A percentile compares a stretch with the other conserved stretches of the same genome.
Conservation (phyloP, 1,139 yeast genomes). For the Kodamaea suecica region DNA sequence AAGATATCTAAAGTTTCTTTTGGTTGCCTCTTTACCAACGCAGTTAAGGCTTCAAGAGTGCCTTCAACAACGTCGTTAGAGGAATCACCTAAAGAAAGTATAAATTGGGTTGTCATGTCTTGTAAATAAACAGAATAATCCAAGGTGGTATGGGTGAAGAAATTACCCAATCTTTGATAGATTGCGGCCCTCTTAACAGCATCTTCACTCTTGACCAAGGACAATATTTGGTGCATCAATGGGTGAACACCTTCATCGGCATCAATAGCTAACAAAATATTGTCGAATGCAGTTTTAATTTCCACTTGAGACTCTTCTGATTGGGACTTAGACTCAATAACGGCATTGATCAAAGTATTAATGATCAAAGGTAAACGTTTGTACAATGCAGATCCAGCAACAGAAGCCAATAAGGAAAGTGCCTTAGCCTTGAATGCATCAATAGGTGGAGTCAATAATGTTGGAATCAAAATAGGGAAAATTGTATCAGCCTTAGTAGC, state of each 20-base stretch:
- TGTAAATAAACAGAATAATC: conserved; percentile 72
- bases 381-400: conserved; percentile 83
- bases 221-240: conserved; percentile 74
- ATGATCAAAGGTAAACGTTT: conserved; percentile 69
- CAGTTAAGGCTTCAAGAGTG: conserved; percentile 65
- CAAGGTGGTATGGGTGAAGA: conserved; percentile 61
- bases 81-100: conserved; percentile 70
- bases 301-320: conserved; percentile 37
- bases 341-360: conserved; percentile 65
- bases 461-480: conserved; percentile 91
- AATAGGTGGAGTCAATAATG: conserved; percentile 77
- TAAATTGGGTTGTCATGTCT: conserved; percentile 72
- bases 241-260: conserved; percentile 84
- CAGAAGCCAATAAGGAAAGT: conserved; percentile 82
- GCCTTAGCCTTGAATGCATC: conserved; percentile 84
- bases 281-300: conserved; percentile 58
- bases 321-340: conserved; percentile 36
- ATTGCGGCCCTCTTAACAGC: conserved; percentile 62
- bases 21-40: conserved; percentile 66
- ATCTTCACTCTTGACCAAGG: conserved; percentile 77
- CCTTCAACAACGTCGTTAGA: conserved; percentile 62
- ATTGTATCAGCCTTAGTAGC: conserved; percentile 84
- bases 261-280: conserved; percentile 66
- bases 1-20: conserved; percentile 74
- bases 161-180: conserved; percentile 65